phyloP scores from a whole-genome alignment of 2,329 filamentous ascomycete genomes.

The Epichloe amarillans region DNA sequence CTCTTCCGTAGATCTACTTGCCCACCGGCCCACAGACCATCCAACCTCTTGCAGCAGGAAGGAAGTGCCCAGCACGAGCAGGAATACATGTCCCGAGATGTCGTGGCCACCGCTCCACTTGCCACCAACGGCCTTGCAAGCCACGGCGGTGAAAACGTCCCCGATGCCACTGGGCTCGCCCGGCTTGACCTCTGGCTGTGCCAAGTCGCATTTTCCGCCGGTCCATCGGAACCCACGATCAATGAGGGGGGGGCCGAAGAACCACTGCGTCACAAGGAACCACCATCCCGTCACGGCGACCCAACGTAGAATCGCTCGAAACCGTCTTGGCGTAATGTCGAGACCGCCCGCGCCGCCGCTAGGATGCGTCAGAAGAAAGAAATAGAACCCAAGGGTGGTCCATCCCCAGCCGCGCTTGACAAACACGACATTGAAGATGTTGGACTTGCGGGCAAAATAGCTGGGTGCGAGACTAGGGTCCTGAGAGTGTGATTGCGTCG shows the following conservation, averaged over 20 bases:
- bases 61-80: slow-evolving; percentile 72
- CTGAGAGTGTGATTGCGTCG: slow-evolving; percentile 49
- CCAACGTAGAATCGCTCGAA: slow-evolving; percentile 56
- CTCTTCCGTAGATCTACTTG: slow-evolving; percentile 38
- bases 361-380: slow-evolving; percentile 59
- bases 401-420: slow-evolving; percentile 95
- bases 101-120: slow-evolving; percentile 90
- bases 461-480: slow-evolving; percentile 45
- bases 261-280: slow-evolving; percentile 91
- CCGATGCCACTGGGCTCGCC: slow-evolving; percentile 30
- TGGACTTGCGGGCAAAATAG: slow-evolving; percentile 91
- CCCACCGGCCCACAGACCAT: slow-evolving; percentile 39
- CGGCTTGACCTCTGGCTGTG: slow-evolving; percentile 31
- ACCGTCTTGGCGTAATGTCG: slow-evolving; percentile 20
- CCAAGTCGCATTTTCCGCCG: slow-evolving; percentile 66
- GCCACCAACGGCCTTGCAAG: slow-evolving; percentile 73
- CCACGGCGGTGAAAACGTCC: slow-evolving; percentile 54
- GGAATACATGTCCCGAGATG: slow-evolving; percentile 88
- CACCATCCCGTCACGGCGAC: slow-evolving; percentile 60
- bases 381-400: slow-evolving; percentile 62
- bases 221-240: slow-evolving; percentile 83
- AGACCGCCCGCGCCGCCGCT: slow-evolving; percentile 20
- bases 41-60: slow-evolving; percentile 70
- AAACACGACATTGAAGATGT: slow-evolving; percentile 84
- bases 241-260: slow-evolving; percentile 79